A percentile compares a stretch with the other conserved stretches of the same genome.
phyloP scores from a whole-genome alignment of 148 eudicot genomes.

The Persicaria tinctoria region DNA sequence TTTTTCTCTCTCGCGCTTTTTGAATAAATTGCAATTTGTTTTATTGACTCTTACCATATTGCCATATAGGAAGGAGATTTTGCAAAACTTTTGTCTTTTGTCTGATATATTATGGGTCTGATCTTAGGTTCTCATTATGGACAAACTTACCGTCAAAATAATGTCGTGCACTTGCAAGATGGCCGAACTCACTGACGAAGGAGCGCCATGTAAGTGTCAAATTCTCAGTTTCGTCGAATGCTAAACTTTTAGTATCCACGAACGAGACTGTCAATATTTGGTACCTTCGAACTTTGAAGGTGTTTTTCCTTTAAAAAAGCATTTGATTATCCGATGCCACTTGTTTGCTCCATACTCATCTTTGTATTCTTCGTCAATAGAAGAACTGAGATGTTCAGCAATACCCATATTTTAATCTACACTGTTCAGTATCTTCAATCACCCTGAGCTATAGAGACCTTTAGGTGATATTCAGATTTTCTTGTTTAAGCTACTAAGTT shows the following conservation, averaged over 20 bases:
- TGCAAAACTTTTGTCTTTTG: not conserved
- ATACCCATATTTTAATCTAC: no score
- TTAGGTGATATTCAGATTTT: no score
- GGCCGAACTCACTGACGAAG: conserved; percentile 91
- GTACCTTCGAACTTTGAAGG: no score
- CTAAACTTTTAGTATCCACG: not conserved
- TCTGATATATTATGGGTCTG: not conserved
- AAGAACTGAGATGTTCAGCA: not conserved
- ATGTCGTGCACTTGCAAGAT: conserved; percentile 87
- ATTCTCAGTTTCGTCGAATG: not conserved
- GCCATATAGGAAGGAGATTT: not conserved
- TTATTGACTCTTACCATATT: not conserved
- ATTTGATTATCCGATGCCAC: not conserved
- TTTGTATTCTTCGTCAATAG: not conserved
- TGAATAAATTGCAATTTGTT: no score
- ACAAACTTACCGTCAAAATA: conserved; percentile 71
- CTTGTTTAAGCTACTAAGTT: not conserved
- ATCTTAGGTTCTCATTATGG: conserved; percentile 88
- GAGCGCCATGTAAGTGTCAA: conserved; percentile 73
- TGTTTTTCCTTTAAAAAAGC: not conserved
- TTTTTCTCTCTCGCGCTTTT: not conserved
- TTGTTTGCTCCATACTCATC: not conserved
- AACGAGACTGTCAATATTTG: no score
- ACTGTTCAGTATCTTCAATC: no score
- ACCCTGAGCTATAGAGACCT: no score